A percentile compares a stretch with the other conserved stretches of the same genome.
These are phyloP conservation scores for Kondoa subrosea DNA, from an alignment of 768 basidiomycete species.

Conservation along the genomic window DNA sequence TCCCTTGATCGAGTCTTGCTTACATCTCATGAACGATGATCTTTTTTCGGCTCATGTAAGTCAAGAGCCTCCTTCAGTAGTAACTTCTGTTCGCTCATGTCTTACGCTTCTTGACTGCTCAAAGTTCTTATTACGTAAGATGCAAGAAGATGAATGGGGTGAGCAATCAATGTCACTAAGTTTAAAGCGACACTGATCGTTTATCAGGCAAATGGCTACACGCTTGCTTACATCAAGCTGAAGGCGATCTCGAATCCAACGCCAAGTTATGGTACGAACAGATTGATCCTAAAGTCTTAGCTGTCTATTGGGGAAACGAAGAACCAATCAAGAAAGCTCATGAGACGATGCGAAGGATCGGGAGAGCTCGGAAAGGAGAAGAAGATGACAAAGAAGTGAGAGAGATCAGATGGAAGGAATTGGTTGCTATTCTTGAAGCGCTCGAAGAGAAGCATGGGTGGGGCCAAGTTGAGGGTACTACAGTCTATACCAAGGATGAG, in stretches of 20 bases:
- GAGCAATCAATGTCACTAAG: conserved; percentile 14
- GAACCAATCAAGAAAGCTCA: conserved; percentile 14
- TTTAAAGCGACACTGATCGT: neutral
- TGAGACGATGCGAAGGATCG: conserved; percentile 14
- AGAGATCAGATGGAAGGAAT: conserved; percentile 24
- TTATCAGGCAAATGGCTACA: conserved; percentile 17
- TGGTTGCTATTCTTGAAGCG: conserved; percentile 20
- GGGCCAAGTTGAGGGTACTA: conserved; percentile 20
- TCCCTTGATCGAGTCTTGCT: conserved; percentile 19
- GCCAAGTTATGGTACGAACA: conserved; percentile 27
- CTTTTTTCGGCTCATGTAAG: conserved; percentile 24
- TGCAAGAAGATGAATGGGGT: conserved; percentile 28
- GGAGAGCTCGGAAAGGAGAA: conserved; percentile 3
- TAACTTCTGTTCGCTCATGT: neutral
- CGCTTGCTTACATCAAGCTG: conserved; percentile 17
- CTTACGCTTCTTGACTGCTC: neutral
- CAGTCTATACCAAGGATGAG: conserved; percentile 24
- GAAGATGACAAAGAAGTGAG: conserved; percentile 10
- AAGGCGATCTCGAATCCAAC: conserved; percentile 26
- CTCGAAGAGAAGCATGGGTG: conserved; percentile 24
- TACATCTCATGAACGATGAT: conserved; percentile 27
- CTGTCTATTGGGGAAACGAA: conserved; percentile 14
- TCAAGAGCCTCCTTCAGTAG: neutral
- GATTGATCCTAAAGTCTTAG: conserved; percentile 20
- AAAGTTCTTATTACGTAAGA: conserved; percentile 23